Base-by-base conservation (phyloP, 225 moss, liverwort and hornwort species). In the Anthoceros angustus region DNA sequence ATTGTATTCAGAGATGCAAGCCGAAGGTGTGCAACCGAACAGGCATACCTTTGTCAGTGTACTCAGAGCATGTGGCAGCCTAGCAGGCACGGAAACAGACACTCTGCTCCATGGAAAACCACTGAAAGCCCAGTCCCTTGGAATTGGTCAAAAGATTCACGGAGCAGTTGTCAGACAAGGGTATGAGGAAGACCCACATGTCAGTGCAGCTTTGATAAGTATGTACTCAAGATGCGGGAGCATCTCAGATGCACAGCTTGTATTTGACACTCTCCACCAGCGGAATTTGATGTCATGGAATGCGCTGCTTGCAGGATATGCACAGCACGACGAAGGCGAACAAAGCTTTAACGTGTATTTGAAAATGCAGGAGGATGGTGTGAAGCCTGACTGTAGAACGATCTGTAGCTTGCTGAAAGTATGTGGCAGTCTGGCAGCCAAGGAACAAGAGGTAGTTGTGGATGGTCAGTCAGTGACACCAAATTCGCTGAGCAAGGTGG, bases 341-440 rank as follows among this genome's bases (percentile, higher is more conserved):
- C 10, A 46, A 46, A 10, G 2, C 16, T 46, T 46, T 2, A 11
- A 46, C 2, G 10, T 46, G 45, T 46, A 46, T 46, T 11, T 16
- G 10, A 11, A 46, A 46, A 46, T 46, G 45, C 45, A 46, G 16
- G 16, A 16, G 16, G 66, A 20, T 10, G 66, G 66, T 15, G 21
- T 66, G 41, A 39, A 66, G 21, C 66, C 66, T 21, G 41, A 66
- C 66, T 11, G 41, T 41, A 39, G 18, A 23, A 66, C 66, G 21
- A 39, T 41, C 6, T 7, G 39, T 16, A 66, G 66, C 66, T 41
- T 60, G 39, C 40, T 68, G 12, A 60, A 68, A 21, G 32, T 39
- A 16, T 68, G 38, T 68, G 14, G 55, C 7, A 68, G 48, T 61
- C 5, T 21, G 15, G 68, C 38, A 39, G 25, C 20, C 41, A 12